phyloP scores from a whole-genome alignment of 164 flowering plant genomes.

The Vitis amurensis region DNA sequence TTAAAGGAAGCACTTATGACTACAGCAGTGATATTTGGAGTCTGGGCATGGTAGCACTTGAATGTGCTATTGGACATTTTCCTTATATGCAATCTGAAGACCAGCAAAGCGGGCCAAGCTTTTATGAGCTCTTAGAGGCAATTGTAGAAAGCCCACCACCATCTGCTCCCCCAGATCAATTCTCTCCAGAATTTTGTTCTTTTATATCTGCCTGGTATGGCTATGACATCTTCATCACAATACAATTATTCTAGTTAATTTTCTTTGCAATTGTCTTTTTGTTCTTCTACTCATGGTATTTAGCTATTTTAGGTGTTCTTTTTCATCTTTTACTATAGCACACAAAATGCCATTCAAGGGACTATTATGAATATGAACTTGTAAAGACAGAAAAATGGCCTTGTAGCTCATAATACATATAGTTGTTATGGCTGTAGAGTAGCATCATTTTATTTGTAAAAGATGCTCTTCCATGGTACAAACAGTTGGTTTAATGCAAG shows the following conservation, averaged over 20 bases:
- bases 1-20: constrained; percentile 87
- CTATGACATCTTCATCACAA: background rate
- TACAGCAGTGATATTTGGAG: constrained; percentile 99
- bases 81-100: constrained; percentile 87
- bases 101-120: constrained; percentile 70
- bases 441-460: too few relatives aligned
- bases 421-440: too few relatives aligned
- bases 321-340: too few relatives aligned
- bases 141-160: constrained; percentile 88
- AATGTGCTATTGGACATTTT: constrained; percentile 94
- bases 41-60: constrained; percentile 89
- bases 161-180: constrained; percentile 90
- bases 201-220: constrained; percentile 84
- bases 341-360: too few relatives aligned
- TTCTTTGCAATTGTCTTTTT: too few relatives aligned
- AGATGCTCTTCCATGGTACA: too few relatives aligned
- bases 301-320: too few relatives aligned
- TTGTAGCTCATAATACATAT: too few relatives aligned
- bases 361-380: too few relatives aligned
- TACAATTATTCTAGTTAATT: background rate
- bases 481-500: too few relatives aligned
- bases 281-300: too few relatives aligned
- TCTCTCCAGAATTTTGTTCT: constrained; percentile 97
- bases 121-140: constrained; percentile 86
- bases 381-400: too few relatives aligned